Conservation (phyloP, 495 filamentous ascomycete genomes). For the Echria macrotheca region DNA sequence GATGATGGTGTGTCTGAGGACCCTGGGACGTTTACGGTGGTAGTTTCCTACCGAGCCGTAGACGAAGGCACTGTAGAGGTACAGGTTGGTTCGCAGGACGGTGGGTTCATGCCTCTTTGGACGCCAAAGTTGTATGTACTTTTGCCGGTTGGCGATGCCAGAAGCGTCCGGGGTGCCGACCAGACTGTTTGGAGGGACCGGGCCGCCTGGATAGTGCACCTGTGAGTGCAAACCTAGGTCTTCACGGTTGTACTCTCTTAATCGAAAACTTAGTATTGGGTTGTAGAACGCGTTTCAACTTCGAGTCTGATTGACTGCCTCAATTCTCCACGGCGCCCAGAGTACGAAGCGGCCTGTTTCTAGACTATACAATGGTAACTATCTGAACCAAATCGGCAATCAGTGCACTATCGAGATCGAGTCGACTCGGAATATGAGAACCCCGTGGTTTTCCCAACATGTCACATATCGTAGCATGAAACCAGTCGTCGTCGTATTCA, state of each 20-base stretch:
- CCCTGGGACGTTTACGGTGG: not conserved
- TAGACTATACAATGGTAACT: not conserved
- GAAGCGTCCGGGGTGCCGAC: not conserved
- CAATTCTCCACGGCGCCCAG: too few species aligned
- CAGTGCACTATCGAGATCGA: not conserved
- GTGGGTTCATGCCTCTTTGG: not conserved
- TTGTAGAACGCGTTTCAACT: too few species aligned
- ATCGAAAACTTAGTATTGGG: too few species aligned
- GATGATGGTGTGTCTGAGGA: slow-evolving; percentile 8
- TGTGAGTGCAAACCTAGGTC: too few species aligned
- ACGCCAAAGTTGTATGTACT: not conserved
- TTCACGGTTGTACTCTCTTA: too few species aligned
- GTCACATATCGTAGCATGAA: not conserved
- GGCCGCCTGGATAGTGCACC: not conserved
- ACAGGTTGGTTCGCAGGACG: not conserved
- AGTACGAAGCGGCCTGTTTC: too few species aligned
- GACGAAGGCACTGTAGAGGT: not conserved
- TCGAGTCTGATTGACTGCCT: too few species aligned
- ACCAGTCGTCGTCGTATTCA: too few species aligned
- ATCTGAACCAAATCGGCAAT: not conserved
- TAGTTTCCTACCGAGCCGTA: not conserved
- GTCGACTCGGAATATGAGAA: not conserved
- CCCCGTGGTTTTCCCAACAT: not conserved
- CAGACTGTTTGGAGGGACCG: not conserved
- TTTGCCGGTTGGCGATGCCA: slow-evolving; percentile 1